A percentile compares a stretch with the other conserved stretches of the same genome.
Evolutionary conservation across 495 filamentous ascomycete species (phyloP).

Genomic region (Lineolata rhizophorae): DNA sequence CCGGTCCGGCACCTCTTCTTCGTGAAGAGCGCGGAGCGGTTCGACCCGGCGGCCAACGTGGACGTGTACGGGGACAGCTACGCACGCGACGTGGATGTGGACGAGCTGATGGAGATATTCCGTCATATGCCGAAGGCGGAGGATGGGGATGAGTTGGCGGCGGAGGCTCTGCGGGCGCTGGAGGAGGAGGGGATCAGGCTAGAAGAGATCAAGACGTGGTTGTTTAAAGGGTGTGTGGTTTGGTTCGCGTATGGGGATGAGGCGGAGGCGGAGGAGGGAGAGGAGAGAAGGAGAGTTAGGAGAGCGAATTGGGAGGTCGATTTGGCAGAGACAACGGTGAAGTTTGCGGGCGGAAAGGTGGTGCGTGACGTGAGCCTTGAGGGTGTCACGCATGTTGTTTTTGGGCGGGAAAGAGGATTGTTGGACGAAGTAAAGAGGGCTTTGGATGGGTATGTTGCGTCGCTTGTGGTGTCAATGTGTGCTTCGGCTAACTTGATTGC

Average conservation of each 20-base stretch:
- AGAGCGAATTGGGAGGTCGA: not conserved
- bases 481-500: slow-evolving; percentile 1
- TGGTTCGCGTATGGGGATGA: not conserved
- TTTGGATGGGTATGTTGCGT: slow-evolving; percentile 20
- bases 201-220: slow-evolving; percentile 7
- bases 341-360: slow-evolving; percentile 41
- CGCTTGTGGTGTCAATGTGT: slow-evolving; percentile 5
- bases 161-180: slow-evolving; percentile 3
- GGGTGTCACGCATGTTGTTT: slow-evolving; percentile 43
- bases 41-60: slow-evolving; percentile 26
- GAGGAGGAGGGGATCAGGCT: slow-evolving; percentile 6
- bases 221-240: slow-evolving; percentile 1
- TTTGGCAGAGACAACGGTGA: slow-evolving; percentile 23
- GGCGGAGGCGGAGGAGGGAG: not conserved
- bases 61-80: slow-evolving; percentile 77
- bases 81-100: slow-evolving; percentile 39
- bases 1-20: slow-evolving; percentile 40
- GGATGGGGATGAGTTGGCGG: slow-evolving; percentile 8
- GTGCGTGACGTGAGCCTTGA: slow-evolving; percentile 25
- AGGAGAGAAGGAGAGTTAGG: not conserved
- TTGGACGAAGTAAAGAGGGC: slow-evolving; percentile 24
- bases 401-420: slow-evolving; percentile 18
- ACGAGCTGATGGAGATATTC: slow-evolving; percentile 39
- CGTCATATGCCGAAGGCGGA: slow-evolving; percentile 21
- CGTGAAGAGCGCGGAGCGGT: slow-evolving; percentile 5